phyloP scores from a whole-genome alignment of 2,329 filamentous ascomycete species.

The Aspergillus novofumigatus region DNA sequence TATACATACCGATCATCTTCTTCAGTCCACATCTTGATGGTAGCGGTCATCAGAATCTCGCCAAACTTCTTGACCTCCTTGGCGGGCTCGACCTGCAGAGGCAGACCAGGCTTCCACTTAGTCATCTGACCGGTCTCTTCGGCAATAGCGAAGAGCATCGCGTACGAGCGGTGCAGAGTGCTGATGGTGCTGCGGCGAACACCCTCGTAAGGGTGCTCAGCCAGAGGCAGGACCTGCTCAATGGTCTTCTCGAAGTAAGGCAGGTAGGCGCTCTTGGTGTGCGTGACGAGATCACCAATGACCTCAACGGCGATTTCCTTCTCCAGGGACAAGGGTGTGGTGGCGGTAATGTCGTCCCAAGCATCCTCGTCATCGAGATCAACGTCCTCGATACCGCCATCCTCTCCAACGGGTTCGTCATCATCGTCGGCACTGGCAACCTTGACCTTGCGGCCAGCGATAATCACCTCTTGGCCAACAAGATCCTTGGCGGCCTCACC shows the following conservation, averaged over 20 bases:
- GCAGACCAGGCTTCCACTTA: slow-evolving; percentile 88
- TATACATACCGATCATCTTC: slow-evolving; percentile 86
- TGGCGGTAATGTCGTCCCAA: slow-evolving; percentile 76
- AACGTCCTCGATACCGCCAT: slow-evolving; percentile 58
- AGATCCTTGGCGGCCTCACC: slow-evolving; percentile 71
- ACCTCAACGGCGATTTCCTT: slow-evolving; percentile 97
- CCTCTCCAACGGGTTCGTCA: slow-evolving; percentile 46
- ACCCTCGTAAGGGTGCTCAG: slow-evolving; percentile 87
- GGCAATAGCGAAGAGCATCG: slow-evolving; percentile 81
- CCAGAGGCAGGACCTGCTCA: slow-evolving; percentile 72
- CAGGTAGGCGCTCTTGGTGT: slow-evolving; percentile 74
- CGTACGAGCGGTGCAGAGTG: slow-evolving; percentile 89
- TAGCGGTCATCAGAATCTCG: slow-evolving; percentile 78
- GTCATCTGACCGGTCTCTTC: slow-evolving; percentile 70
- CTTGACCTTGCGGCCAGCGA: slow-evolving; percentile 82
- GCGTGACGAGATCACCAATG: slow-evolving; percentile 83
- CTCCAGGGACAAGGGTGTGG: slow-evolving; percentile 86
- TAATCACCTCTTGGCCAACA: slow-evolving; percentile 68
- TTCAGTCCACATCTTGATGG: slow-evolving; percentile 79
- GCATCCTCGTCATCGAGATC: slow-evolving; percentile 77
- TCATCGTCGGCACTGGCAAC: slow-evolving; percentile 63
- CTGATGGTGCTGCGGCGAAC: slow-evolving; percentile 88
- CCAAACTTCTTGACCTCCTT: slow-evolving; percentile 78
- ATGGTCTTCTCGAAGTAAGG: slow-evolving; percentile 88
- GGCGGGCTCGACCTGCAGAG: slow-evolving; percentile 73